Percentiles rank a stretch among this genome's conserved stretches.
Conservation (phyloP, 257 asterid species). For the Solanum medicagineum region DNA sequence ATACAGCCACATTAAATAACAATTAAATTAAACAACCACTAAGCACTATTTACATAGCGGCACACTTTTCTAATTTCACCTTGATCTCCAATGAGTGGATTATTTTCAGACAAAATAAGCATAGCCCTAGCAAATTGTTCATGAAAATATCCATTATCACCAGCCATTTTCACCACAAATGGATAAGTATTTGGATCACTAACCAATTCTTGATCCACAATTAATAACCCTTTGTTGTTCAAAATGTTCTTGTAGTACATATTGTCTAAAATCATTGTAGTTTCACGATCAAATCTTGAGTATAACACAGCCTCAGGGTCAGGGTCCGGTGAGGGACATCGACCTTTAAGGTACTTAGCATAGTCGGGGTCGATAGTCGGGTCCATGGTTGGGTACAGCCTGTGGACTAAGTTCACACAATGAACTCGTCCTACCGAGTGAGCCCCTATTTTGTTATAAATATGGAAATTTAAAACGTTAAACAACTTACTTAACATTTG, state of each 20-base stretch:
- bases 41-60: slow-evolving; percentile 30
- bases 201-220: slow-evolving; percentile 49
- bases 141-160: slow-evolving; percentile 55
- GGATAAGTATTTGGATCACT: slow-evolving; percentile 47
- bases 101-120: slow-evolving; percentile 50
- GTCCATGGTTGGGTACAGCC: slow-evolving; percentile 66
- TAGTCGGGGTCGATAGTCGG: slow-evolving; percentile 40
- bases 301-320: slow-evolving; percentile 42
- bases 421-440: slow-evolving; percentile 86
- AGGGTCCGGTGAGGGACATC: slow-evolving; percentile 49
- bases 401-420: slow-evolving; percentile 43
- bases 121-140: slow-evolving; percentile 60
- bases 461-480: too few relatives aligned
- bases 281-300: slow-evolving; percentile 38
- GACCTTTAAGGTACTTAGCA: slow-evolving; percentile 44
- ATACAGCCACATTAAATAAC: not conserved
- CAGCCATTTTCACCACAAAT: slow-evolving; percentile 66
- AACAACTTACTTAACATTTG: too few relatives aligned
- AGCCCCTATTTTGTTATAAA: slow-evolving; percentile 26
- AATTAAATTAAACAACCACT: not conserved
- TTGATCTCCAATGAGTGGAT: slow-evolving; percentile 38
- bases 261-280: slow-evolving; percentile 60
- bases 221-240: slow-evolving; percentile 37
- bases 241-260: slow-evolving; percentile 55
- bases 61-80: slow-evolving; percentile 75